Evolutionary conservation across 768 basidiomycete genomes (phyloP).

Genomic region (Mycena rosella): DNA sequence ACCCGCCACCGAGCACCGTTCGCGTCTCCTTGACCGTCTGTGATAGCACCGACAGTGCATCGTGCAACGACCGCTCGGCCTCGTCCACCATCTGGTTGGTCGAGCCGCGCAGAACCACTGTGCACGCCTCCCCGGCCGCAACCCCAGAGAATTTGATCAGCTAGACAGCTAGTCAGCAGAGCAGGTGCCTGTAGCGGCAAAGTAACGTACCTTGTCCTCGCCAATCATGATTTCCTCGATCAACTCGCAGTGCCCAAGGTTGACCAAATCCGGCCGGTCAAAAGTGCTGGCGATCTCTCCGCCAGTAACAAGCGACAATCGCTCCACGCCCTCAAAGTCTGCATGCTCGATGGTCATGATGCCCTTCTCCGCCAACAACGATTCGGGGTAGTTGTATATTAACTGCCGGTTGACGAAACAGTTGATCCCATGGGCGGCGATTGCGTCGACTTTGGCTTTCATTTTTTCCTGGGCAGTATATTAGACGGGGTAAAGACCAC

Average conservation of each 20-base stretch:
- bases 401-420: conserved; percentile 98
- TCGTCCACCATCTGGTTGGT: conserved; percentile 99
- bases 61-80: conserved; percentile 97
- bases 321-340: conserved; percentile 98
- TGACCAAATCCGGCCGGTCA: conserved; percentile 91
- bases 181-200: neutral
- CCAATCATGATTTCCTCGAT: conserved; percentile 99
- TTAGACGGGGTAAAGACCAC: neutral
- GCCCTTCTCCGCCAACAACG: conserved; percentile 92
- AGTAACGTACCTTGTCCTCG: conserved; percentile 87
- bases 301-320: conserved; percentile 94
- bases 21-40: conserved; percentile 99
- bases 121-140: conserved; percentile 97
- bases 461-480: conserved; percentile 88
- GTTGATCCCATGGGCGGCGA: conserved; percentile 95
- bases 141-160: conserved; percentile 99
- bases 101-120: conserved; percentile 96
- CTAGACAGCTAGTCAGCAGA: conserved; percentile 54
- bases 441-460: conserved; percentile 97
- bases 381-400: conserved; percentile 99
- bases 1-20: conserved; percentile 94
- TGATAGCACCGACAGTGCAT: conserved; percentile 96
- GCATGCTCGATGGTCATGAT: conserved; percentile 98
- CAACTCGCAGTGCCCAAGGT: conserved; percentile 91
- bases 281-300: conserved; percentile 98